phyloP scores from a whole-genome alignment of 2,329 filamentous ascomycete species.

The Gnomoniopsis sp. region DNA sequence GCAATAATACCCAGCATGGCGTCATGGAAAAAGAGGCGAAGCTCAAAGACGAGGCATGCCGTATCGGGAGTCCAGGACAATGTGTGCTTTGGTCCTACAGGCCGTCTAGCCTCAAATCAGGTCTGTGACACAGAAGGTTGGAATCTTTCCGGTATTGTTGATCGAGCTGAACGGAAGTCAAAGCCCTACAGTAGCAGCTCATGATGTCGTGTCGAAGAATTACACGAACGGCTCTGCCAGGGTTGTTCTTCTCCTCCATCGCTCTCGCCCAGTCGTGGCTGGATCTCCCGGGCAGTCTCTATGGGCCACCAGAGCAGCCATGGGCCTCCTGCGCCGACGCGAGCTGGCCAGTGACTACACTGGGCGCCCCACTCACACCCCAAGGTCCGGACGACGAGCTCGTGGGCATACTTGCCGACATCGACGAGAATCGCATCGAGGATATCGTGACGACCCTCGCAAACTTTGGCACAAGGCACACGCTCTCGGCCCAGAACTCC shows the following conservation, averaged over 20 bases:
- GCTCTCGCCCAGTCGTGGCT: conserved; percentile 9
- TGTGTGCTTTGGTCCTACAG: not conserved
- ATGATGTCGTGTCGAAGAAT: not conserved
- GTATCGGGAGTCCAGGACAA: not conserved
- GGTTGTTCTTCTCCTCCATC: not conserved
- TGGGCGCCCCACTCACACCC: conserved; percentile 20
- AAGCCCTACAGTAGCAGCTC: not conserved
- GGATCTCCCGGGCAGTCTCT: conserved; percentile 12
- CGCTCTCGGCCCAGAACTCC: conserved; percentile 49
- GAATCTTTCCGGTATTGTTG: not conserved
- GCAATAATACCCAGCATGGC: not conserved
- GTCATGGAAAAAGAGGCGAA: not conserved
- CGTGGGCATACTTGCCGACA: conserved; percentile 24
- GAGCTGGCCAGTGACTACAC: conserved; percentile 21
- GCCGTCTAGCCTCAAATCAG: too few species aligned
- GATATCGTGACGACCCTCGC: conserved; percentile 50
- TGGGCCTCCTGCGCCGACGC: conserved; percentile 21
- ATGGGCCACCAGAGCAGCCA: conserved; percentile 2
- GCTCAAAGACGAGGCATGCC: not conserved
- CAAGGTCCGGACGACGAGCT: conserved; percentile 23
- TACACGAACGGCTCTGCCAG: not conserved
- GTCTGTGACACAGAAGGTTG: too few species aligned
- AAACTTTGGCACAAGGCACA: conserved; percentile 55
- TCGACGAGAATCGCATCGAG: conserved; percentile 41
- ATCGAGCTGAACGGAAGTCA: not conserved